Percentiles rank a stretch among this genome's conserved stretches.
Evolutionary conservation across 805 yeast genomes (phyloP).

Genomic region (Sugiyamaella valdiviana): DNA sequence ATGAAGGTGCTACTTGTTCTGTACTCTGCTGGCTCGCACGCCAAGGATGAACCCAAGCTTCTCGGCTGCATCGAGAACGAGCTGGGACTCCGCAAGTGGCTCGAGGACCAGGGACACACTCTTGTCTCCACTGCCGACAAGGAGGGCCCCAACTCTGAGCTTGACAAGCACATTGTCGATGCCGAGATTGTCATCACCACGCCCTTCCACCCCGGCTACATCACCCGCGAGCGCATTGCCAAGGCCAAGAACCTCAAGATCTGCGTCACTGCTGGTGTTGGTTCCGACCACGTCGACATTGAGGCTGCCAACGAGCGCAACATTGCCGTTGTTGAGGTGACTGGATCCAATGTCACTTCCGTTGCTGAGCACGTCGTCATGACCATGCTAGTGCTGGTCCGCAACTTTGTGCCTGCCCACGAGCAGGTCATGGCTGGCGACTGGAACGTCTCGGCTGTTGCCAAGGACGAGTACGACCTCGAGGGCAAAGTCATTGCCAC

Average conservation of each 20-base stretch:
- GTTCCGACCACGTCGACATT: conserved; percentile 74
- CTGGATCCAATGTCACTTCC: conserved; percentile 76
- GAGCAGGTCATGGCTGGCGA: conserved; percentile 53
- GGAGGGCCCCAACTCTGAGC: conserved; percentile 52
- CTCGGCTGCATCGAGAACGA: conserved; percentile 72
- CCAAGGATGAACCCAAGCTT: conserved; percentile 52
- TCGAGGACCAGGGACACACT: conserved; percentile 61
- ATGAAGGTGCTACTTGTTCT: conserved; percentile 49
- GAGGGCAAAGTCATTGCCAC: conserved; percentile 73
- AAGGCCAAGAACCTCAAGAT: conserved; percentile 64
- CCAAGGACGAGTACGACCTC: conserved; percentile 66
- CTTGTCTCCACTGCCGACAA: conserved; percentile 61
- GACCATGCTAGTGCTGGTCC: conserved; percentile 63
- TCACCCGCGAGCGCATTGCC: conserved; percentile 58
- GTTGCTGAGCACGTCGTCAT: conserved; percentile 81
- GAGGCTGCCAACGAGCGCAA: conserved; percentile 57
- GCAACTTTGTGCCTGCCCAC: conserved; percentile 77
- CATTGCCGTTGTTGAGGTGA: conserved; percentile 72
- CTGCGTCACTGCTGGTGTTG: conserved; percentile 76
- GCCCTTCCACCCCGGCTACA: conserved; percentile 78
- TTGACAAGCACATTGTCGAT: conserved; percentile 61
- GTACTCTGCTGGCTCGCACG: conserved; percentile 54
- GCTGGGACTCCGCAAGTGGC: conserved; percentile 59
- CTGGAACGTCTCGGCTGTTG: conserved; percentile 75
- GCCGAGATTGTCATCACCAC: conserved; percentile 76